These are phyloP conservation scores for Achlya hypogyna DNA, from an alignment of 352 stramenopile genomes.

Conservation along the genomic window DNA sequence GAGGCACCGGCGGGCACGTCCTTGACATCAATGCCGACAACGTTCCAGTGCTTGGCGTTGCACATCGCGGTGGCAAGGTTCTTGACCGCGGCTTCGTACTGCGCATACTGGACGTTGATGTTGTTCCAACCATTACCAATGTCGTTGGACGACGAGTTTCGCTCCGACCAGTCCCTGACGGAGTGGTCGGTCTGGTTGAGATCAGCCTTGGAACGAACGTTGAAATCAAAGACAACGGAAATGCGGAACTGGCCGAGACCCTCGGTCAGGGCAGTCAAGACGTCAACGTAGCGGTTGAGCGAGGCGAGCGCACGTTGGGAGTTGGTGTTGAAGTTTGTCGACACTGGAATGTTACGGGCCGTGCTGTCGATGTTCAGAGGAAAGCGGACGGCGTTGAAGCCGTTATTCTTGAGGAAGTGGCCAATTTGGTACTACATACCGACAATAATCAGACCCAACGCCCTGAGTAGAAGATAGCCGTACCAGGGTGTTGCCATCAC, in stretches of 20 bases:
- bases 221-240: slow-evolving; percentile 70
- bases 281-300: slow-evolving; percentile 53
- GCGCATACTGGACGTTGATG: slow-evolving; percentile 52
- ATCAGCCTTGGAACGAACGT: slow-evolving; percentile 41
- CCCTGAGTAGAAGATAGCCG: neutral
- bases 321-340: slow-evolving; percentile 66
- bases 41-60: slow-evolving; percentile 74
- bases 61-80: slow-evolving; percentile 60
- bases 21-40: slow-evolving; percentile 81
- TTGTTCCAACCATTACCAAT: slow-evolving; percentile 49
- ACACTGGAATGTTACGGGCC: slow-evolving; percentile 52
- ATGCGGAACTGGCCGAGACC: slow-evolving; percentile 68
- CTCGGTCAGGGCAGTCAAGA: slow-evolving; percentile 51
- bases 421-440: slow-evolving; percentile 42
- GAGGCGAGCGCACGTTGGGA: slow-evolving; percentile 60
- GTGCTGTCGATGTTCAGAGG: slow-evolving; percentile 63
- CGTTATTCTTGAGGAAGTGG: slow-evolving; percentile 64
- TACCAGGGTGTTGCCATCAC: slow-evolving; percentile 58
- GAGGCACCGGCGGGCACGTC: slow-evolving; percentile 40
- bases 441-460: neutral
- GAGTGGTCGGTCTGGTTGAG: slow-evolving; percentile 28
- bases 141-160: neutral
- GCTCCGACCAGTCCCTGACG: neutral
- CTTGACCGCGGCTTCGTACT: slow-evolving; percentile 74
- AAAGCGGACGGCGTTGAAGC: slow-evolving; percentile 74